Base-by-base conservation (phyloP, 148 eudicot species). In the Rhododendron mucronatum region DNA sequence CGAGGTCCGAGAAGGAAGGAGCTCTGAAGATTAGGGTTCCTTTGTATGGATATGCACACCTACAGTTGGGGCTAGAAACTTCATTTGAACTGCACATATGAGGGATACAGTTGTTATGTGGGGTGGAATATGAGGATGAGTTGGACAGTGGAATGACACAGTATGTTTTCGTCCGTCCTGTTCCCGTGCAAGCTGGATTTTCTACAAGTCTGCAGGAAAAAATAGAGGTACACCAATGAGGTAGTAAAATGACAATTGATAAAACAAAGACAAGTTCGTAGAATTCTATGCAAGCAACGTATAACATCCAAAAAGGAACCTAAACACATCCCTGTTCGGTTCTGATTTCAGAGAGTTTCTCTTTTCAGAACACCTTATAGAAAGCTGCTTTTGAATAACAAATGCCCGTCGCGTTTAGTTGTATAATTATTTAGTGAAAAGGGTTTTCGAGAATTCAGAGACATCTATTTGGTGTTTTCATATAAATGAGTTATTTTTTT, bases 11-110 rank as follows among this genome's bases (percentile, higher is more conserved):
- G 86, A 96, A 94, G 78, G 93, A 83, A 81, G 95, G 95, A 87
- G 95, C 93, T 82, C 91, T 87, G 85, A 96, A 91, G 83, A n/a
- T 59, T 39, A 93, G 88, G 69, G 83, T 91, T 78, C 98, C 99
- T 3, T 88, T 89, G 82, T 90, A 95, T 33, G 99, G 98, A 90
- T 85, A 84, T 83, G 92, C 94, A 90, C 99, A 96, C 88, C 74
- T 88, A 86, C 99, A 95, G 80, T 79, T 94, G 50, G 99, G 95
- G 90, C 98, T 95, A 30, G 94, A 85, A 81, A 86, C 63, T 92
- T 90, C 85, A 75, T 80, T 78, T 75, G 92, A 89, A 76, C 75
- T 76, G 82, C 99, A 96, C 0, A 21, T 23, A 35, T 15, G 18
- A 84, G 91, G 86, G 65, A 2, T 79, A 87, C 99, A 96, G 71